These are phyloP conservation scores for Daedaleopsis sinensis DNA, from an alignment of 768 basidiomycete species.

Conservation along the genomic window DNA sequence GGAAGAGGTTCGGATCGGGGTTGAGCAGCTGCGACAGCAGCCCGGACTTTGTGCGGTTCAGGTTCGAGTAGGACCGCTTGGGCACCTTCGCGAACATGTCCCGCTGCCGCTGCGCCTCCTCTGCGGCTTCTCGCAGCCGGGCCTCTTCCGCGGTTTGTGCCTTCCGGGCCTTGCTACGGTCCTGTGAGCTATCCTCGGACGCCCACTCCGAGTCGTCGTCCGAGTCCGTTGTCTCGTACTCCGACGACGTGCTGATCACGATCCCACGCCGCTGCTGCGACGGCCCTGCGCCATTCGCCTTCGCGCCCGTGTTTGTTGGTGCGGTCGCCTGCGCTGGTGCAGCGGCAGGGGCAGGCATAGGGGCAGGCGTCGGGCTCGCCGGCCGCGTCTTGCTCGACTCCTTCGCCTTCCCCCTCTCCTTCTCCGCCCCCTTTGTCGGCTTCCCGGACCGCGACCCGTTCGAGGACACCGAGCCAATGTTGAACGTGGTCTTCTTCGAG, in stretches of 20 bases:
- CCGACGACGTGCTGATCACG: conserved; percentile 51
- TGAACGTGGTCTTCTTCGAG: conserved; percentile 44
- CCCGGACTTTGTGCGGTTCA: conserved; percentile 57
- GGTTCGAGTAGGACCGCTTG: conserved; percentile 61
- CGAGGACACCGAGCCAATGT: conserved; percentile 63
- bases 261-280: conserved; percentile 37
- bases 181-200: conserved; percentile 49
- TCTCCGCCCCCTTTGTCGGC: conserved; percentile 18
- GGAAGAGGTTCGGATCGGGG: conserved; percentile 65
- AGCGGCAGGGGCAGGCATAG: conserved; percentile 10
- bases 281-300: conserved; percentile 7
- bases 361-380: conserved; percentile 9
- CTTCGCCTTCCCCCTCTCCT: conserved; percentile 25
- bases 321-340: conserved; percentile 6
- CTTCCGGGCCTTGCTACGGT: conserved; percentile 27
- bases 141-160: conserved; percentile 18
- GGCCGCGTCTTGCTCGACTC: conserved; percentile 20
- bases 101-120: conserved; percentile 63
- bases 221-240: conserved; percentile 54
- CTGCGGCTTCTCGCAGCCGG: conserved; percentile 53
- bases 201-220: conserved; percentile 59
- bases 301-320: neutral
- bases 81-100: conserved; percentile 79
- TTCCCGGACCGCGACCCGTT: conserved; percentile 37
- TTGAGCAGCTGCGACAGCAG: conserved; percentile 72